Evolutionary conservation across 345 rosid species (phyloP).

Genomic region (Brassica incana): DNA sequence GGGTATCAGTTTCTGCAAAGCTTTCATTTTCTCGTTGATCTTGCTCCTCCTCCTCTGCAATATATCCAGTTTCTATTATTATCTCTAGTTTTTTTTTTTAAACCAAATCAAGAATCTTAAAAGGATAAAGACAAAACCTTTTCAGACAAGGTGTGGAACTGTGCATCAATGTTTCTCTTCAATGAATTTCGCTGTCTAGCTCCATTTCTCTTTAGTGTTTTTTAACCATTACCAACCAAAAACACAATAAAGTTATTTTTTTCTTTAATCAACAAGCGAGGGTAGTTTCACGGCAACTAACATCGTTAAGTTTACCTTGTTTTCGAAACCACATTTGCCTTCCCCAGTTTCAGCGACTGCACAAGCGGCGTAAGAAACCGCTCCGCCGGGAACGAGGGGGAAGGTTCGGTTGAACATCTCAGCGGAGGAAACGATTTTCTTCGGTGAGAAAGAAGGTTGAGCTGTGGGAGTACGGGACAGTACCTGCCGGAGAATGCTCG

Average conservation of each 20-base stretch:
- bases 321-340: neutral
- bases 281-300: neutral
- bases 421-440: constrained; percentile 1
- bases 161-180: constrained; percentile 71
- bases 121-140: constrained; percentile 49
- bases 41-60: constrained; percentile 72
- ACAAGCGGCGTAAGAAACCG: neutral
- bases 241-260: neutral
- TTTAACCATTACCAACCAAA: neutral
- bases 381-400: constrained; percentile 13
- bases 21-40: constrained; percentile 85
- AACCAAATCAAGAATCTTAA: neutral
- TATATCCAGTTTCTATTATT: neutral
- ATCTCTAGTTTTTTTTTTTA: neutral
- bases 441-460: constrained; percentile 19
- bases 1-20: constrained; percentile 72
- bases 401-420: constrained; percentile 18
- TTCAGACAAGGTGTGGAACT: constrained; percentile 75
- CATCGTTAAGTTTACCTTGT: constrained; percentile 13
- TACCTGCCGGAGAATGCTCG: constrained; percentile 63
- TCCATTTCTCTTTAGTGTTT: constrained; percentile 28
- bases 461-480: constrained; percentile 39
- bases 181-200: constrained; percentile 47
- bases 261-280: neutral
- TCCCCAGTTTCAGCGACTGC: neutral